Base-by-base conservation (phyloP, 2,329 filamentous ascomycete genomes). In the Seiridium unicorne region DNA sequence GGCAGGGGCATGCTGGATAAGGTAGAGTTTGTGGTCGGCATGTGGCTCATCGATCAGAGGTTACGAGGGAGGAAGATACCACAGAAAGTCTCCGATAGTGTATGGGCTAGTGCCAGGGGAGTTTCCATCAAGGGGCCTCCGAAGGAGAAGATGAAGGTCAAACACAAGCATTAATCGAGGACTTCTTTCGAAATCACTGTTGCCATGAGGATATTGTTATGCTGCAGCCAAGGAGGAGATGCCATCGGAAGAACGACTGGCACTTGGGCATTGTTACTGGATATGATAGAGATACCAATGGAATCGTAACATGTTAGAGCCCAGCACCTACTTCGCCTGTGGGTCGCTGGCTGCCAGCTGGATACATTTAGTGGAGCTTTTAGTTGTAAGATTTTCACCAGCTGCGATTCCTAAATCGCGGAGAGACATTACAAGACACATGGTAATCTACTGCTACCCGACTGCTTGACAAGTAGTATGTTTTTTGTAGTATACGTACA, bases 11-110 rank as follows among this genome's bases (percentile, higher is more conserved):
- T 82, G 65, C 74, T 95, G 58, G 79, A 77, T 59, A 84, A 85
- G 68, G 82, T 88, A 59, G 89, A 93, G 76, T 95, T 95, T 72
- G 89, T 95, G 0, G 90, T 94, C 1, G 91, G 91, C 8, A 82
- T 92, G 77, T 95, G 91, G 90, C 76, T 95, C 54, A 84, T 95
- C 42, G 91, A 95, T 72, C 90, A 93, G 79, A 79, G 90, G 61
- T 76, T 95, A n/a, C 86, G 89, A 65, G 92, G 91, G 1, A 79
- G 91, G 61, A 95, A 95, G 78, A 79, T 94, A 26, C 91, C 92
- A 0, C 77, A 83, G 11, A 85, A 83, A 67, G 89, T 94, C 8
- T 83, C 83, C 56, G 86, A 89, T 55, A 92, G 89, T 68, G 89
- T 94, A 4, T 95, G 91, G 91, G 82, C 81, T 36, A 92, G 89